phyloP scores from a whole-genome alignment of 1,284 basidiomycete species.

The Ustilago vetiveriae region DNA sequence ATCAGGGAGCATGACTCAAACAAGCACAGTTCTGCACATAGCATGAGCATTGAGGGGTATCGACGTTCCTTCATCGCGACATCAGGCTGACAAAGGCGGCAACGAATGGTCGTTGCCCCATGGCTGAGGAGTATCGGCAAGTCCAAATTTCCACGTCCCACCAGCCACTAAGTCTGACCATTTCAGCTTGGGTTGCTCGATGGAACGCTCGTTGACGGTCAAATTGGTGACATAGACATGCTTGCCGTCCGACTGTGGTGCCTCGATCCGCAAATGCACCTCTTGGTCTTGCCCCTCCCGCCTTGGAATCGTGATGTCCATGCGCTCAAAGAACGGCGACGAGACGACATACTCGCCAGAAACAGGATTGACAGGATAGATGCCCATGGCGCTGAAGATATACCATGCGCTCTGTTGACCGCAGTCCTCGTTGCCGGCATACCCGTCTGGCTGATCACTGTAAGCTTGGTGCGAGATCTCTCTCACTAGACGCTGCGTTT shows the following conservation, averaged over 20 bases:
- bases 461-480: constrained; percentile 76
- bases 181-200: constrained; percentile 21
- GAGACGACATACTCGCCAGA: constrained; percentile 73
- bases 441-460: constrained; percentile 75
- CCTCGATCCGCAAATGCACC: constrained; percentile 17
- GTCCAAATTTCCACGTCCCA: constrained; percentile 35
- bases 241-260: constrained; percentile 19
- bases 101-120: constrained; percentile 30
- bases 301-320: constrained; percentile 73
- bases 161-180: constrained; percentile 36
- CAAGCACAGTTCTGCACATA: no score
- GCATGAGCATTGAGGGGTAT: constrained; percentile 73
- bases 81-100: constrained; percentile 9
- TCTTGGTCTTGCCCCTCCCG: neutral
- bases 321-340: constrained; percentile 77
- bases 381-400: constrained; percentile 79
- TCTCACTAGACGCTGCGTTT: constrained; percentile 77
- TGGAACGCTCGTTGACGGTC: constrained; percentile 18
- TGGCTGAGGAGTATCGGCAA: constrained; percentile 9
- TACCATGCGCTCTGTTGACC: constrained; percentile 91
- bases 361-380: constrained; percentile 80
- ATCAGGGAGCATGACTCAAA: no score
- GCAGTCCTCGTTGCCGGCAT: constrained; percentile 85
- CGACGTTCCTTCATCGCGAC: constrained; percentile 73
- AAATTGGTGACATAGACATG: constrained; percentile 27